Evolutionary conservation across 768 basidiomycete genomes (phyloP).

Genomic region (Boletus sensibilis): DNA sequence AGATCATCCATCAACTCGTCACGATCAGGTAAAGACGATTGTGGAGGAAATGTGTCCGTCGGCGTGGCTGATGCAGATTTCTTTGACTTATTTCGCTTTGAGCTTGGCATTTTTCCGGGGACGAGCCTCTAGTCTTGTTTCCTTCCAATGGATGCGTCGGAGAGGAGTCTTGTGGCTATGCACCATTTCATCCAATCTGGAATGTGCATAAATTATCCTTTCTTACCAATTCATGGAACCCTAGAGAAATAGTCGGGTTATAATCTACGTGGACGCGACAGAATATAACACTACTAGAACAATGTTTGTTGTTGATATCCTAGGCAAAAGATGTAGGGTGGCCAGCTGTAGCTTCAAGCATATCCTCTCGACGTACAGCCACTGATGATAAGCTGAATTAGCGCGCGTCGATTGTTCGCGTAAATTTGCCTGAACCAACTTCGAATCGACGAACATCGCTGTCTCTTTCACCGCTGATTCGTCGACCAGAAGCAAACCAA

Average conservation of each 20-base stretch:
- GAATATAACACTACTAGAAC: too few species aligned
- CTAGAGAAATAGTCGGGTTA: too few species aligned
- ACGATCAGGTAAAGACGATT: constrained; percentile 35
- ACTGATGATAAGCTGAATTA: too few species aligned
- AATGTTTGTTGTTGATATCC: too few species aligned
- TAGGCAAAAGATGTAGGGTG: too few species aligned
- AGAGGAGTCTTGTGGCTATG: constrained; percentile 16
- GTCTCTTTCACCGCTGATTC: background rate
- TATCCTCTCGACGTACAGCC: too few species aligned
- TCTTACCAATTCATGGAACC: too few species aligned
- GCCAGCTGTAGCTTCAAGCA: too few species aligned
- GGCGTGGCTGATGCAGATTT: constrained; percentile 37
- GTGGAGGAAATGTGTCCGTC: constrained; percentile 20
- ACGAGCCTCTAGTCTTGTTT: too few species aligned
- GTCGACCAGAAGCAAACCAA: background rate
- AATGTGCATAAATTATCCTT: too few species aligned
- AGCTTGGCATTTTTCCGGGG: constrained; percentile 14
- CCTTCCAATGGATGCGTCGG: background rate
- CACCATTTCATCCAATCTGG: too few species aligned
- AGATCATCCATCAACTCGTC: constrained; percentile 74
- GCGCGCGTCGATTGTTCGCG: background rate
- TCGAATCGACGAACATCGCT: background rate
- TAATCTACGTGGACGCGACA: too few species aligned
- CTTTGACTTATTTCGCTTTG: constrained; percentile 59
- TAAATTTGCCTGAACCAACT: background rate